phyloP scores from a whole-genome alignment of 768 basidiomycete genomes.

The Suillus weaverae region DNA sequence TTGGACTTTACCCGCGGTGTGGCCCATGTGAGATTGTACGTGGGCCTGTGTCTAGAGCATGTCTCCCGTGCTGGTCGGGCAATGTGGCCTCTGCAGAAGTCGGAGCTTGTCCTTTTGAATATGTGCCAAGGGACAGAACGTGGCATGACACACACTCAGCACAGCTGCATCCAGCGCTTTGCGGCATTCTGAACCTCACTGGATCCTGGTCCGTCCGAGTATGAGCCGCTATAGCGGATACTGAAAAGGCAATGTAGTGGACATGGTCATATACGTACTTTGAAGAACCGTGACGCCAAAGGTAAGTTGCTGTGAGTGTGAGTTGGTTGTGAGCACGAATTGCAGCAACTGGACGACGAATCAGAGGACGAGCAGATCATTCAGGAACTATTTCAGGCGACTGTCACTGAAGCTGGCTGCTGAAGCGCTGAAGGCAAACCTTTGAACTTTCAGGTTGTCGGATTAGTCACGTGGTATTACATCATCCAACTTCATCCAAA shows the following conservation, averaged over 20 bases:
- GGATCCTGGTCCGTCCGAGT: slow-evolving; percentile 3
- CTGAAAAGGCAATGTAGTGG: not conserved
- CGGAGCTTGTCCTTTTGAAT: not conserved
- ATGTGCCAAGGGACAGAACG: not conserved
- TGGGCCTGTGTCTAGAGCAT: not conserved
- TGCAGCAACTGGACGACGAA: not conserved
- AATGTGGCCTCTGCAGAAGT: not conserved
- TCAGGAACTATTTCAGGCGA: too few species aligned
- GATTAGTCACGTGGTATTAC: not conserved
- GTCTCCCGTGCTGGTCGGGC: not conserved
- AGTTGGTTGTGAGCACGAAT: not conserved
- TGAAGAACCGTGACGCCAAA: not conserved
- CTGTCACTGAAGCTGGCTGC: too few species aligned
- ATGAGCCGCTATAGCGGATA: not conserved
- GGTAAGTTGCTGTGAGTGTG: too few species aligned
- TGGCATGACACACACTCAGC: not conserved
- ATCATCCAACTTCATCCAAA: not conserved
- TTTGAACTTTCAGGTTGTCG: too few species aligned
- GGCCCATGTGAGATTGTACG: not conserved
- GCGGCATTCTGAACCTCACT: not conserved
- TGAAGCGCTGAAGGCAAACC: too few species aligned
- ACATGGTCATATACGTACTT: not conserved
- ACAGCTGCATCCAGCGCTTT: not conserved
- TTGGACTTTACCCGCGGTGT: not conserved
- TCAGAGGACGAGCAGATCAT: not conserved